Evolutionary conservation across 768 basidiomycete species (phyloP).

Genomic region (Paxillus ammoniavirescens): DNA sequence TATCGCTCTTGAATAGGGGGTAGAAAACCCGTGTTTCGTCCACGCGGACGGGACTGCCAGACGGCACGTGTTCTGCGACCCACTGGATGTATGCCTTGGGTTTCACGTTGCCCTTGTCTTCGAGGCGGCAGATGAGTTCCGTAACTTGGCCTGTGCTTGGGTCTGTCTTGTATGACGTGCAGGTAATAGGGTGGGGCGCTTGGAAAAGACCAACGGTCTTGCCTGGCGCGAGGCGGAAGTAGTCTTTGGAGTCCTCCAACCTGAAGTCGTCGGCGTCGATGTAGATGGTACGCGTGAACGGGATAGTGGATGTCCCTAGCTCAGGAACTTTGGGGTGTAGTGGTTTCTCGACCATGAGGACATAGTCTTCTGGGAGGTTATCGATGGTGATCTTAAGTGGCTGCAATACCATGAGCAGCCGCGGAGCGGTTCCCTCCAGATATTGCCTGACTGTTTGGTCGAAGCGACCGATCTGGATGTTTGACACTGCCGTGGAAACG

Average conservation of each 20-base stretch:
- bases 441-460: conserved; percentile 87
- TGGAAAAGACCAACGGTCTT: conserved; percentile 97
- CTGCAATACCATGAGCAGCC: conserved; percentile 86
- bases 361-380: conserved; percentile 85
- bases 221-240: conserved; percentile 96
- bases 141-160: conserved; percentile 66
- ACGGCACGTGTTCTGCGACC: conserved; percentile 82
- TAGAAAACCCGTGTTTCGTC: conserved; percentile 93
- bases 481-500: conserved; percentile 81
- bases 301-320: conserved; percentile 77
- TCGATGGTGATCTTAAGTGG: conserved; percentile 91
- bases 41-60: conserved; percentile 78
- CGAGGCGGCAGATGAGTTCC: conserved; percentile 78
- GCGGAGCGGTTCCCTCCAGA: conserved; percentile 83
- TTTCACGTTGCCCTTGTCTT: conserved; percentile 72
- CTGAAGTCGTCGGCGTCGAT: conserved; percentile 96
- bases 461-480: conserved; percentile 86
- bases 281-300: conserved; percentile 86
- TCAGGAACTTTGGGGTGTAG: conserved; percentile 92
- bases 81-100: conserved; percentile 96
- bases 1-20: conserved; percentile 91
- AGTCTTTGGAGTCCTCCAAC: conserved; percentile 86
- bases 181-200: conserved; percentile 88
- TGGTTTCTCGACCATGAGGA: conserved; percentile 82
- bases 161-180: conserved; percentile 84